These are phyloP conservation scores for Huntiella abstrusa DNA, from an alignment of 2,329 filamentous ascomycete species.

Conservation along the genomic window DNA sequence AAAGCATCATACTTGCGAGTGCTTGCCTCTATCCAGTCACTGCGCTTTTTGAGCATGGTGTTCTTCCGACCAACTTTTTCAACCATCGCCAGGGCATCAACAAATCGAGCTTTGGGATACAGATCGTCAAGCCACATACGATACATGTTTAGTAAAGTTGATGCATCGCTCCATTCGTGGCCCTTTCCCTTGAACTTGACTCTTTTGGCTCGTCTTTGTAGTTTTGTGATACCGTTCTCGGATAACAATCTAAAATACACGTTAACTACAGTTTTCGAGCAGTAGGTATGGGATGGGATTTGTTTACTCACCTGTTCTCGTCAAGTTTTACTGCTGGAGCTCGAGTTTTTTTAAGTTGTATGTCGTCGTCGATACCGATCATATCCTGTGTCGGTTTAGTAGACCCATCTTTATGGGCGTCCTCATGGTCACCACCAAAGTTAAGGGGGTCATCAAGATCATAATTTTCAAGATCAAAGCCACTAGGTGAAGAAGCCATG, in stretches of 20 bases:
- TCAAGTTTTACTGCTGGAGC: constrained; percentile 69
- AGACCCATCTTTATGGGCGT: constrained; percentile 17
- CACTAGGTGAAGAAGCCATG: neutral
- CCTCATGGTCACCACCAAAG: constrained; percentile 9
- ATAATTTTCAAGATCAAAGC: constrained; percentile 57
- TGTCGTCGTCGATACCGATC: constrained; percentile 70
- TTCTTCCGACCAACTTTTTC: constrained; percentile 86
- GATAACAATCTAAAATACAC: constrained; percentile 48
- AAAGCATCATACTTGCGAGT: constrained; percentile 24
- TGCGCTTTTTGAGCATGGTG: constrained; percentile 51
- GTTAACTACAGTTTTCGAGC: too few relatives aligned
- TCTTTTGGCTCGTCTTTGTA: constrained; percentile 51
- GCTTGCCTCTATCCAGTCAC: constrained; percentile 67
- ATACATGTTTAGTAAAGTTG: constrained; percentile 70
- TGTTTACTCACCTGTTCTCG: constrained; percentile 40
- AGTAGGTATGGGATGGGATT: neutral
- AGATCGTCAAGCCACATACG: constrained; percentile 94
- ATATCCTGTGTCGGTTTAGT: constrained; percentile 28
- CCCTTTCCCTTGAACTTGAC: constrained; percentile 82
- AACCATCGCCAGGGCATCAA: constrained; percentile 74
- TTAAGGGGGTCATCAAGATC: constrained; percentile 39
- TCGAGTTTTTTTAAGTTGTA: constrained; percentile 58
- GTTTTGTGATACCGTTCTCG: constrained; percentile 61
- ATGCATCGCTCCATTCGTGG: constrained; percentile 82
- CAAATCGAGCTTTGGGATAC: constrained; percentile 85